Evolutionary conservation across 2,329 filamentous ascomycete species (phyloP).

Genomic region (Pseudocercospora cruenta): DNA sequence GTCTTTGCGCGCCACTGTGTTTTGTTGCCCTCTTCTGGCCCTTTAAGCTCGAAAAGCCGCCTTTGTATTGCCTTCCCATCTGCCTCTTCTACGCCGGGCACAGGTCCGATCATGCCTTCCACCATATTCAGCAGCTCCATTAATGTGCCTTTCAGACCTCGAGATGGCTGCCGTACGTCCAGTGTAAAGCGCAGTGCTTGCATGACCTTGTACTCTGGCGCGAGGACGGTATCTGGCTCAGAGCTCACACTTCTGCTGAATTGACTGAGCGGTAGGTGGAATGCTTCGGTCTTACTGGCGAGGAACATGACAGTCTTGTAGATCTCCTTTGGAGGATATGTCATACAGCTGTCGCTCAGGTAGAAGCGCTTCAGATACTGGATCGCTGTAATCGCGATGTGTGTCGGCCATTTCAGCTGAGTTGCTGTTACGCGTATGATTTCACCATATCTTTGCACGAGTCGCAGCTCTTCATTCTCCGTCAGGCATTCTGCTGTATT

Average conservation of each 20-base stretch:
- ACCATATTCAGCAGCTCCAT: slow-evolving; percentile 76
- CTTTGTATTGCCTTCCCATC: slow-evolving; percentile 27
- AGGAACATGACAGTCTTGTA: slow-evolving; percentile 91
- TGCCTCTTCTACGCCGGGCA: slow-evolving; percentile 27
- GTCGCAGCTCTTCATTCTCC: slow-evolving; percentile 76
- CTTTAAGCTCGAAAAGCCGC: slow-evolving; percentile 26
- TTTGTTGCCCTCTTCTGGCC: slow-evolving; percentile 15
- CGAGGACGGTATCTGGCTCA: slow-evolving; percentile 70
- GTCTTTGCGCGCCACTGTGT: slow-evolving; percentile 30
- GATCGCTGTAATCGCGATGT: slow-evolving; percentile 74
- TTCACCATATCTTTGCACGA: slow-evolving; percentile 78
- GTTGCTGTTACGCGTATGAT: slow-evolving; percentile 53
- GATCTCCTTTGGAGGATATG: slow-evolving; percentile 87
- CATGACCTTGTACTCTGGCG: slow-evolving; percentile 88
- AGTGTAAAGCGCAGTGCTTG: slow-evolving; percentile 93
- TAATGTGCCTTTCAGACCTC: slow-evolving; percentile 81
- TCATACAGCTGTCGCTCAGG: slow-evolving; percentile 93
- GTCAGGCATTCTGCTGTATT: slow-evolving; percentile 74
- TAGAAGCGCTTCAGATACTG: slow-evolving; percentile 95
- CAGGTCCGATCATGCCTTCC: slow-evolving; percentile 58
- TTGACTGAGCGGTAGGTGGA: slow-evolving; percentile 67
- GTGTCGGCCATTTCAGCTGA: slow-evolving; percentile 63
- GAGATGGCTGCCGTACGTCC: slow-evolving; percentile 87
- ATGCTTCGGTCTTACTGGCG: slow-evolving; percentile 87
- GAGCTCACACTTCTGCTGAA: slow-evolving; percentile 64